Percentiles rank a stretch among this genome's conserved stretches.
Evolutionary conservation across 441 rosid genomes (phyloP).

Genomic region (Croton laevigatus): DNA sequence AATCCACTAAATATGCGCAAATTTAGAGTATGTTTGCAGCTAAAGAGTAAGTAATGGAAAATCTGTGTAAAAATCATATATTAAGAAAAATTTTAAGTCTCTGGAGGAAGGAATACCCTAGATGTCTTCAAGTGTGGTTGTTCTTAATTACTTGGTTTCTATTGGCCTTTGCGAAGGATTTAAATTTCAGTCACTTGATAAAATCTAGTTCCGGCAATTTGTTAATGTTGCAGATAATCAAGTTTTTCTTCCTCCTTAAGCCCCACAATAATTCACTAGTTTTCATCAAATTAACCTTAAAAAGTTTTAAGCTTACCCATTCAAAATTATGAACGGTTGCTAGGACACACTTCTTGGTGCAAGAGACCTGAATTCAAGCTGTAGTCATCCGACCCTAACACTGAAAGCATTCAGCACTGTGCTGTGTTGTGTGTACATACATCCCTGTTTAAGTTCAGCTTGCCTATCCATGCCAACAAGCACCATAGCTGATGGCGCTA

Average conservation of each 20-base stretch:
- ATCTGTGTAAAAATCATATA: background rate
- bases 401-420: background rate
- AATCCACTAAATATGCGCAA: background rate
- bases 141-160: background rate
- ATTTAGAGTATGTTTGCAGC: background rate
- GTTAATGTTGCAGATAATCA: background rate
- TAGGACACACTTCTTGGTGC: background rate
- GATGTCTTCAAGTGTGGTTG: background rate
- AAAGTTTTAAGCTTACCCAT: background rate
- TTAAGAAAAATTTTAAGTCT: background rate
- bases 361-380: background rate
- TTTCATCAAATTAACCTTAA: background rate
- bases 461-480: background rate
- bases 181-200: background rate
- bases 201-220: background rate
- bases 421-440: background rate
- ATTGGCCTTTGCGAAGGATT: background rate
- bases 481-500: background rate
- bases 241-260: background rate
- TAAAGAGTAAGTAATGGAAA: background rate
- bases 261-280: background rate
- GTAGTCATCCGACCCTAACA: background rate
- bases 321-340: background rate
- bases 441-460: background rate
- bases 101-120: background rate